Conservation (phyloP, 179 eudicot species). For the Beta lomatogona region DNA sequence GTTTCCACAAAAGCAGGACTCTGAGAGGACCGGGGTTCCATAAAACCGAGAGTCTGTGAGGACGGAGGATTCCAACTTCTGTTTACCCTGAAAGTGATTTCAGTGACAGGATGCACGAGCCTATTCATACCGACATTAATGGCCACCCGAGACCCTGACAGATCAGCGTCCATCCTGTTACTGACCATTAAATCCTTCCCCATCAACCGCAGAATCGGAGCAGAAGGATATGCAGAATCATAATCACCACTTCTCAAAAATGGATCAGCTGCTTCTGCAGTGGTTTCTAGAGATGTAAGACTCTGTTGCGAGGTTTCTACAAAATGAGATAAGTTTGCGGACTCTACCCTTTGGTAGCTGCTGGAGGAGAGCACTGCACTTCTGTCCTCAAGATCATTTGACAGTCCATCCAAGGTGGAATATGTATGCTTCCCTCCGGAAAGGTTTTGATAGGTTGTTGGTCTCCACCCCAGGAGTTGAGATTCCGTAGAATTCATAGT, state of each 20-base stretch:
- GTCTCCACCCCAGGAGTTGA: constrained; percentile 37
- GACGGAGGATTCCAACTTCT: constrained; percentile 22
- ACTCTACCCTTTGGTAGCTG: constrained; percentile 25
- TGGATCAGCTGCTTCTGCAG: constrained; percentile 25
- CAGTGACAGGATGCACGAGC: constrained; percentile 18
- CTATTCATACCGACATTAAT: constrained; percentile 20
- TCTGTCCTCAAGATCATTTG: constrained; percentile 15
- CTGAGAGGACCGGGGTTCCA: neutral
- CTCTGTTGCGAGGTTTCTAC: constrained; percentile 27
- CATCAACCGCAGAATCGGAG: constrained; percentile 79
- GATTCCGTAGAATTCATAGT: constrained; percentile 45
- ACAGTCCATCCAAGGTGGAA: constrained; percentile 24
- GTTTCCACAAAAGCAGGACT: neutral
- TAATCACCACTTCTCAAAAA: constrained; percentile 17
- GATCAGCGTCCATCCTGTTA: constrained; percentile 47
- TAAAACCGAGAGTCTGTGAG: neutral
- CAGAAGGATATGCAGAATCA: constrained; percentile 51
- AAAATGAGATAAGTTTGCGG: constrained; percentile 24
- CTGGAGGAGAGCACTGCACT: constrained; percentile 20
- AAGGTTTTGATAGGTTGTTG: constrained; percentile 29
- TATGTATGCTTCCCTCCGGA: constrained; percentile 30
- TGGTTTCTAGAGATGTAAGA: constrained; percentile 23
- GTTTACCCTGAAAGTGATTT: constrained; percentile 12
- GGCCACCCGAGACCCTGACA: constrained; percentile 22
- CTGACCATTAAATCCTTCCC: constrained; percentile 83